phyloP scores from a whole-genome alignment of 495 filamentous ascomycete genomes.

The Xylaria telfairii region DNA sequence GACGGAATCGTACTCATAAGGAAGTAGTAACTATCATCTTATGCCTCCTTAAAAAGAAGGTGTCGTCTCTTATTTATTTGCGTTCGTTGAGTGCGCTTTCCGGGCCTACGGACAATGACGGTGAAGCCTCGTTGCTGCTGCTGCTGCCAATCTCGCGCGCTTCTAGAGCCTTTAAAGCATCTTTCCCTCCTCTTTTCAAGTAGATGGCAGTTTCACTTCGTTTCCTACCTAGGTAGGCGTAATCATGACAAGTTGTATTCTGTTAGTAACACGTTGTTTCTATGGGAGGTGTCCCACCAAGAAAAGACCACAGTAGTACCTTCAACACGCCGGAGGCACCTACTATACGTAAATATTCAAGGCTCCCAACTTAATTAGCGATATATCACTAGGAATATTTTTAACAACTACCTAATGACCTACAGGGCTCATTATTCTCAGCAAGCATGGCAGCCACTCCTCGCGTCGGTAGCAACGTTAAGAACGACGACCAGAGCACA shows the following conservation, averaged over 20 bases:
- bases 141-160: background rate
- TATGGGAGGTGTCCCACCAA: background rate
- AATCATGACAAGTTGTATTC: background rate
- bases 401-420: background rate
- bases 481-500: background rate
- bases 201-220: too few species aligned
- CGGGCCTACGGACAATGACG: background rate
- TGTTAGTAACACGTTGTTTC: too few species aligned
- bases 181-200: background rate
- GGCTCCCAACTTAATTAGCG: background rate
- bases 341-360: background rate
- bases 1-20: background rate
- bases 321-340: background rate
- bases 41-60: background rate
- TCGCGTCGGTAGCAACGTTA: background rate
- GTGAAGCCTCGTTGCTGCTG: background rate
- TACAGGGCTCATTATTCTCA: background rate
- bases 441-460: background rate
- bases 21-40: background rate
- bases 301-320: background rate
- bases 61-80: background rate
- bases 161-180: background rate
- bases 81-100: background rate
- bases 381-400: background rate
- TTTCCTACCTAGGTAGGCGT: background rate